Evolutionary conservation across 441 rosid genomes (phyloP), one percentile per base, ranked within the genome.

Genomic region (Euphorbia schlechtendalii): DNA sequence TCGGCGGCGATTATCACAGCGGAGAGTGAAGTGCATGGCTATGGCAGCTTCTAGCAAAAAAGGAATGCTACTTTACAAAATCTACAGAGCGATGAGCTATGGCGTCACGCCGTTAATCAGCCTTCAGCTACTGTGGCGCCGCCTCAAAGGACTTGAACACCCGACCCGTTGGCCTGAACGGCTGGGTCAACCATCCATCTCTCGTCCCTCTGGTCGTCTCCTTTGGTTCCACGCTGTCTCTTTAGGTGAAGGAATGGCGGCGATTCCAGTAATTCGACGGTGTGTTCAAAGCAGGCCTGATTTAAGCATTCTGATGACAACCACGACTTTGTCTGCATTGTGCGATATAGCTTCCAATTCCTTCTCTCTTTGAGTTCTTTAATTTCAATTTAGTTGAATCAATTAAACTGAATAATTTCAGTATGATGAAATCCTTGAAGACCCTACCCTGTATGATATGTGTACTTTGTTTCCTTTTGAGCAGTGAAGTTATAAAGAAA

Each of bases 151-250:
- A 18, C 78, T 73, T 60, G 98, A 88, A 77, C 96, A 81, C 67
- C 80, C 80, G 45, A 76, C 59, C 51, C 96, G 97, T 12, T 87
- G 91, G 96, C 80, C 83, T 0, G 97, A 93, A 80, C 88, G 97
- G 27, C 73, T 90, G 18, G 99, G 97, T 54, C 77, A 65, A 38
- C 77, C 97, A 22, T 90, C 96, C 45, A 73, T 78, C 51, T 67
- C 73, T 57, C 89, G 99, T 0, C 91, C 93, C 0, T 74, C 89
- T 3, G 97, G 95, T 24, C 81, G 74, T 0, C 95, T 93, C 59
- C 69, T 90, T 68, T 93, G 99, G 96, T 88, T 93, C 79, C 99
- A 88, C 74, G 96, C 97, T 64, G 97, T 88, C 57, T 93, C 99
- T 40, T 77, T 93, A 86, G 96, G 99, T 68, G 99, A 93, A 80